Evolutionary conservation across 768 basidiomycete species (phyloP).

Genomic region (Naganishia friedmannii): DNA sequence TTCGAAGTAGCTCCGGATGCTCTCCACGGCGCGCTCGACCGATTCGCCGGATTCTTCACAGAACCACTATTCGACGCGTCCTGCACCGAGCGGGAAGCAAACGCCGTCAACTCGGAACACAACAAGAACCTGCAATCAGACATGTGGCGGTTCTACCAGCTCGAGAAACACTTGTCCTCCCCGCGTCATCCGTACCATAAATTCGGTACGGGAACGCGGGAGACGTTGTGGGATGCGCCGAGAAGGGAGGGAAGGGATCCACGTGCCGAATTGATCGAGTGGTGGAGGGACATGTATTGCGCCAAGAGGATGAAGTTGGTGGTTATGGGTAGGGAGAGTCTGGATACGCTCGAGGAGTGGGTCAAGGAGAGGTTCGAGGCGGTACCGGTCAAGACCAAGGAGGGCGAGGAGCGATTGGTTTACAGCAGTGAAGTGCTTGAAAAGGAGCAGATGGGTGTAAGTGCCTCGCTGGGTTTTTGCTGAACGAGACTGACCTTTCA

Average conservation of each 20-base stretch:
- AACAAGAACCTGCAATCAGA: constrained; percentile 76
- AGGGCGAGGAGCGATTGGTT: constrained; percentile 35
- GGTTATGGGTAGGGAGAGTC: constrained; percentile 53
- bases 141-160: constrained; percentile 84
- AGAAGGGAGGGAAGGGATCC: constrained; percentile 51
- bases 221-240: constrained; percentile 54
- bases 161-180: constrained; percentile 80
- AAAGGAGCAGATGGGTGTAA: constrained; percentile 44
- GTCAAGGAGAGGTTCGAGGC: constrained; percentile 47
- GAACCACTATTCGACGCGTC: constrained; percentile 71
- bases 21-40: constrained; percentile 50
- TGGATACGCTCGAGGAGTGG: constrained; percentile 48
- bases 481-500: neutral
- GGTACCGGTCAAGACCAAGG: constrained; percentile 44
- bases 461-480: neutral
- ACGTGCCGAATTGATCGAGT: constrained; percentile 53
- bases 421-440: constrained; percentile 43
- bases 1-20: constrained; percentile 63
- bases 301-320: constrained; percentile 61
- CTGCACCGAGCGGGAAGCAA: constrained; percentile 64
- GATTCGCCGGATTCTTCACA: constrained; percentile 71
- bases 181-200: constrained; percentile 81
- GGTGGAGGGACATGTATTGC: constrained; percentile 54
- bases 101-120: constrained; percentile 79
- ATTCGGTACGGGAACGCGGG: constrained; percentile 77